Percentiles rank a stretch among this genome's conserved stretches.
Conservation (phyloP, 2,329 filamentous ascomycete species). For the Hansfordia pulvinata region DNA sequence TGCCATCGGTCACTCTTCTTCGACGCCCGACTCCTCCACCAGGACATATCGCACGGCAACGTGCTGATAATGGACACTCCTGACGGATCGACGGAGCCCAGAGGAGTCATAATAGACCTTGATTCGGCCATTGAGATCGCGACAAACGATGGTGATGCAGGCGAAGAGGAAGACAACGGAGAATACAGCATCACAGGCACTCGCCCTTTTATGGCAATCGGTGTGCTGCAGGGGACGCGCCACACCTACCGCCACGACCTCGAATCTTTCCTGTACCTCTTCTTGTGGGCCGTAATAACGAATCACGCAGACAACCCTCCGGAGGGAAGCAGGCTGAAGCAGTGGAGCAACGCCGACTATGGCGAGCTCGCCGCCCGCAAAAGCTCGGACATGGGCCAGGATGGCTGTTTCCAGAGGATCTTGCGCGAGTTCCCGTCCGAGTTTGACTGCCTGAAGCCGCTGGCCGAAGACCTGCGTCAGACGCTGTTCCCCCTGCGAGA, state of each 20-base stretch:
- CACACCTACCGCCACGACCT: slow-evolving; percentile 13
- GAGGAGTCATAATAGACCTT: slow-evolving; percentile 12
- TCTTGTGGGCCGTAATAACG: slow-evolving; percentile 11
- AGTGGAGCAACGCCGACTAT: slow-evolving; percentile 9
- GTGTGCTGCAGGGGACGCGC: slow-evolving; percentile 6
- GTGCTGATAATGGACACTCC: slow-evolving; percentile 10
- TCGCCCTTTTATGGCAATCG: slow-evolving; percentile 12
- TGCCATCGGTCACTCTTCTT: slow-evolving; percentile 10
- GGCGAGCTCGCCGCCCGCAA: slow-evolving; percentile 8
- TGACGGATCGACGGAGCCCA: slow-evolving; percentile 5
- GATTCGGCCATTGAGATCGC: slow-evolving; percentile 8
- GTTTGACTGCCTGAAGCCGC: slow-evolving; percentile 8
- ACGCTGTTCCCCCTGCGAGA: slow-evolving; percentile 8
- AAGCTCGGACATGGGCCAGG: slow-evolving; percentile 6
- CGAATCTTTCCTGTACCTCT: slow-evolving; percentile 12
- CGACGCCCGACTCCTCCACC: slow-evolving; percentile 10
- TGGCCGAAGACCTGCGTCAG: slow-evolving; percentile 6
- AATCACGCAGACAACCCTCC: slow-evolving; percentile 6
- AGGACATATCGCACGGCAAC: slow-evolving; percentile 10
- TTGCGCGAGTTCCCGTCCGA: slow-evolving; percentile 8
- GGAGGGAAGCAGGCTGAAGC: slow-evolving; percentile 7
- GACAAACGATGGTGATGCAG: too few species aligned
- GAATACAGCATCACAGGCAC: slow-evolving; percentile 7
- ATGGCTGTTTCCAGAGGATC: slow-evolving; percentile 7
- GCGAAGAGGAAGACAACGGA: slow-evolving; percentile 1